These are phyloP conservation scores for Plasmodium billcollinsi DNA, from an alignment of 169 alveolate genomes.

Conservation along the genomic window DNA sequence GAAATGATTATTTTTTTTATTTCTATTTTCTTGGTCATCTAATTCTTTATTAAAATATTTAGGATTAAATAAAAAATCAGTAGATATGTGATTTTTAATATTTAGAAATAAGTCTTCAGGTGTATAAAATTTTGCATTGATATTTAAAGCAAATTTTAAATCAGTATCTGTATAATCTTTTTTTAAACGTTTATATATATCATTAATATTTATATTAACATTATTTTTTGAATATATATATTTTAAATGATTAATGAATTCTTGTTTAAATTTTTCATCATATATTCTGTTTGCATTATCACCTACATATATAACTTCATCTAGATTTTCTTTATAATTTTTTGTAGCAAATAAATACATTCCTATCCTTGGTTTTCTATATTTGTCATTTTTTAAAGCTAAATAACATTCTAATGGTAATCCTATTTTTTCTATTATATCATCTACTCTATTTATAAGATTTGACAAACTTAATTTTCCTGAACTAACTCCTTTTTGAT, in stretches of 20 bases:
- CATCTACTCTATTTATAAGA: slow-evolving; percentile 57
- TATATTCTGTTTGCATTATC: slow-evolving; percentile 85
- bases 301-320: slow-evolving; percentile 82
- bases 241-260: slow-evolving; percentile 69
- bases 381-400: slow-evolving; percentile 68
- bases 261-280: slow-evolving; percentile 49
- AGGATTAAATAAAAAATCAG: slow-evolving; percentile 43
- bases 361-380: slow-evolving; percentile 82
- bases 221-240: slow-evolving; percentile 72
- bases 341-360: slow-evolving; percentile 80
- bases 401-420: slow-evolving; percentile 75
- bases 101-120: slow-evolving; percentile 82
- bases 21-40: neutral
- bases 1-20: slow-evolving; percentile 4
- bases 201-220: slow-evolving; percentile 71
- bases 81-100: slow-evolving; percentile 43
- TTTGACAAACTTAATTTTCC: slow-evolving; percentile 46
- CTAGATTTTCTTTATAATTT: slow-evolving; percentile 73
- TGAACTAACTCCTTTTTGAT: slow-evolving; percentile 69
- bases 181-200: slow-evolving; percentile 75
- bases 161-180: slow-evolving; percentile 85
- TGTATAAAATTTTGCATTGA: slow-evolving; percentile 78
- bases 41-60: slow-evolving; percentile 22
- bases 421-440: slow-evolving; percentile 56
- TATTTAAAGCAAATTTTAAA: slow-evolving; percentile 83